These are phyloP conservation scores for Toxicodendron radicans DNA, from an alignment of 345 rosid species.

Conservation along the genomic window DNA sequence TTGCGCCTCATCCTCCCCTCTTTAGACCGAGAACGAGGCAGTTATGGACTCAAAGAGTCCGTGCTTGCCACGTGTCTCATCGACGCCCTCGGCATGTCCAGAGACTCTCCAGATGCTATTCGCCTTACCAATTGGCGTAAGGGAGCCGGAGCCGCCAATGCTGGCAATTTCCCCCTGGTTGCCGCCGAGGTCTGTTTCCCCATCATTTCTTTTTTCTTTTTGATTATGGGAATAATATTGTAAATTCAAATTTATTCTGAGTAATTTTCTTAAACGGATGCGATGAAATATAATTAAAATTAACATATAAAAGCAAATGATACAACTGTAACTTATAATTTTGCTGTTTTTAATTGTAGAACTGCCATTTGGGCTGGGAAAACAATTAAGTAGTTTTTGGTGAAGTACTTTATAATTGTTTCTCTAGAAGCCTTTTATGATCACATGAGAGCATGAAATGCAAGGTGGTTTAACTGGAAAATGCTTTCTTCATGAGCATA, in stretches of 20 bases:
- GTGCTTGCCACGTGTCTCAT: slow-evolving; percentile 83
- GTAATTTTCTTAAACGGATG: no score
- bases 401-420: no score
- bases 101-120: slow-evolving; percentile 81
- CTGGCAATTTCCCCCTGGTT: slow-evolving; percentile 79
- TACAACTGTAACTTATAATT: no score
- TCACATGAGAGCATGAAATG: not conserved
- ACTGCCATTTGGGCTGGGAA: no score
- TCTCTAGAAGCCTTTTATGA: not conserved
- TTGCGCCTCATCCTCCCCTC: slow-evolving; percentile 77
- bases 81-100: slow-evolving; percentile 87
- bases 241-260: no score
- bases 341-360: no score
- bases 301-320: no score
- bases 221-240: not conserved
- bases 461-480: not conserved
- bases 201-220: not conserved
- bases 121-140: slow-evolving; percentile 97
- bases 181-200: slow-evolving; percentile 59
- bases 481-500: not conserved
- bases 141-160: slow-evolving; percentile 77
- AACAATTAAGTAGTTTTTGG: not conserved
- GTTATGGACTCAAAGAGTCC: slow-evolving; percentile 89
- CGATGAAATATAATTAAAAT: no score
- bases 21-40: slow-evolving; percentile 87